Base-by-base conservation (phyloP, 495 filamentous ascomycete genomes). In the Aspergillus biplanus region DNA sequence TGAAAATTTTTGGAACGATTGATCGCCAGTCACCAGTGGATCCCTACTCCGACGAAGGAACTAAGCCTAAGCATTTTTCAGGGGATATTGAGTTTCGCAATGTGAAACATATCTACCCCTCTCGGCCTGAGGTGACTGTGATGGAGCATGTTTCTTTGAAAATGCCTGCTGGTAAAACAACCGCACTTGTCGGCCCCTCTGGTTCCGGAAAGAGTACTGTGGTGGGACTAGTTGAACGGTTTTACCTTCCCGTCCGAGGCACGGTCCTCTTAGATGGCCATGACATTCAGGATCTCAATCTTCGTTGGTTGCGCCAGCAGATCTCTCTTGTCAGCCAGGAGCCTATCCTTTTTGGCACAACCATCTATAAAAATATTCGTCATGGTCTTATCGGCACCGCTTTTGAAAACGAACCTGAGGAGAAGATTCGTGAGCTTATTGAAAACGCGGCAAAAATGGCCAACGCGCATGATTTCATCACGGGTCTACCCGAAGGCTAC, bases 151-250 rank as follows among this genome's bases (percentile, higher is more conserved):
- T 97, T 58, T 90, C 82, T 56, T 83, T 99, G 12, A 66, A 80
- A 0, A 87, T 98, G 59, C 89, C 90, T 11, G 90, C 95, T 18
- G 93, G 93, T 16, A 93, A 96, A 75, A 90, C 88, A 33, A 92
- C 91, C 18, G 92, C 94, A 7, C 78, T 99, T 16, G 92, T 96
- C 21, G 90, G 95, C 13, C 88, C 93, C 16, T 92, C 92, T 27
- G 93, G 94, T 6, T 92, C 90, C 54, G 89, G 95, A 59, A 99
- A 99, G 76, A 92, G 88, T 67, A 98, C 94, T 2, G 90, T 97
- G 16, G 88, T 99, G 27, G 94, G 93, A 8, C 77, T 99, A 18
- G 89, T 97, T 11, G 93, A 97, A 73, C 83, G 95, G 32, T 98
- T 97, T 71, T 99, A 99, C 71, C 85, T 92, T 59, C 93, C 95